Percentiles rank a stretch among this genome's conserved stretches.
Conservation (phyloP, 495 filamentous ascomycete species). For the Aspergillus nanangensis region DNA sequence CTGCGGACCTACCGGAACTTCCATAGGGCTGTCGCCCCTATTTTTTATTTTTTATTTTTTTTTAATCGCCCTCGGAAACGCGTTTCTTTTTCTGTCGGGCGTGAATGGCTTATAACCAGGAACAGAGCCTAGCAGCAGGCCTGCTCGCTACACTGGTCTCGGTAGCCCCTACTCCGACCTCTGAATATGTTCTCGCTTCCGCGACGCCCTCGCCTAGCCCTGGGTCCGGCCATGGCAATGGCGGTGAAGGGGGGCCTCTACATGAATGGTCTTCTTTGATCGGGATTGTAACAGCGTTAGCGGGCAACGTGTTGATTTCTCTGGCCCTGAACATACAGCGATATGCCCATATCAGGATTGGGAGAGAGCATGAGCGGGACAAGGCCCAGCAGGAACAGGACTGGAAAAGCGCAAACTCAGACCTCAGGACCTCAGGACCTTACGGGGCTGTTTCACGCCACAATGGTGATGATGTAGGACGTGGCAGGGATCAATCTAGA, state of each 20-base stretch:
- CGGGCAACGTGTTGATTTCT: slow-evolving; percentile 88
- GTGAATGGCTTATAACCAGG: slow-evolving; percentile 14
- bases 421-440: slow-evolving; percentile 10
- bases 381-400: slow-evolving; percentile 32
- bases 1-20: background rate
- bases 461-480: slow-evolving; percentile 17
- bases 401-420: slow-evolving; percentile 22
- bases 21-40: background rate
- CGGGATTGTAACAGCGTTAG: slow-evolving; percentile 87
- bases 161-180: slow-evolving; percentile 18
- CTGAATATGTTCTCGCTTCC: slow-evolving; percentile 14
- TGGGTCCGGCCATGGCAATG: slow-evolving; percentile 21
- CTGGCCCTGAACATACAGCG: slow-evolving; percentile 95
- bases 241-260: slow-evolving; percentile 41
- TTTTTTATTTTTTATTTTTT: slow-evolving; percentile 1
- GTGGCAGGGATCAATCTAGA: background rate
- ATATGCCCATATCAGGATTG: slow-evolving; percentile 84
- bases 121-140: slow-evolving; percentile 19
- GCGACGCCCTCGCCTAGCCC: slow-evolving; percentile 11
- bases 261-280: slow-evolving; percentile 89
- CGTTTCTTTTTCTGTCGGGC: background rate
- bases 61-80: background rate
- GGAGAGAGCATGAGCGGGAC: slow-evolving; percentile 54
- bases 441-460: slow-evolving; percentile 38
- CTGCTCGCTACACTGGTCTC: slow-evolving; percentile 27